These are phyloP conservation scores for Halophytophthora batemanensis DNA, from an alignment of 352 stramenopile species.

Conservation along the genomic window DNA sequence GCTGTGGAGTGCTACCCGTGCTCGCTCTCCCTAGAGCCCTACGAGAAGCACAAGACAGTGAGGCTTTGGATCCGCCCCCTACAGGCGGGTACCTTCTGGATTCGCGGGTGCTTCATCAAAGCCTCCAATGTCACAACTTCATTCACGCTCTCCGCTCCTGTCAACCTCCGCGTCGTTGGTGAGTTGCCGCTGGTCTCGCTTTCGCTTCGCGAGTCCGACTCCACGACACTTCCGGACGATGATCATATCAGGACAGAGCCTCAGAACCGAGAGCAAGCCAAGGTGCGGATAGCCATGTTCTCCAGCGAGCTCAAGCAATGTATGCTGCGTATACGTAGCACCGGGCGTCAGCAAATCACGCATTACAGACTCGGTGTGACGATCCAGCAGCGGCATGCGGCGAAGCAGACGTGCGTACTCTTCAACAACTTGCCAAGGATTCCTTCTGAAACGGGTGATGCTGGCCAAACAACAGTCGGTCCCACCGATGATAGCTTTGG, in stretches of 20 bases:
- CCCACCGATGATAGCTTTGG: not conserved
- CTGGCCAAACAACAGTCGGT: not conserved
- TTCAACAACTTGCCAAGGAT: constrained; percentile 35
- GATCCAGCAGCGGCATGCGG: constrained; percentile 24
- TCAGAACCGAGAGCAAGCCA: constrained; percentile 1
- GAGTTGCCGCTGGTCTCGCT: constrained; percentile 46
- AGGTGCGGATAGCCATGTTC: constrained; percentile 59
- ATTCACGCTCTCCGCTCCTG: constrained; percentile 26
- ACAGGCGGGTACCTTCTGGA: constrained; percentile 30
- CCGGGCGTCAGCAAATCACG: constrained; percentile 37
- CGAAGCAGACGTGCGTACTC: constrained; percentile 36
- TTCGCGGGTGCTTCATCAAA: constrained; percentile 64
- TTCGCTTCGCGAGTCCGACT: constrained; percentile 43
- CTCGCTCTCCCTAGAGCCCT: constrained; percentile 41
- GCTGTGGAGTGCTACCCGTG: constrained; percentile 60
- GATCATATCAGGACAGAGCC: not conserved
- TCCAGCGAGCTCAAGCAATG: constrained; percentile 59
- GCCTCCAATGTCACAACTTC: constrained; percentile 60
- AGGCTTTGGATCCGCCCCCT: constrained; percentile 47
- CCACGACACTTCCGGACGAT: constrained; percentile 17
- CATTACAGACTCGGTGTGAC: constrained; percentile 36
- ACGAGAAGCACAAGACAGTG: constrained; percentile 51
- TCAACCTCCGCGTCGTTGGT: constrained; percentile 38
- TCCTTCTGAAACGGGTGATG: not conserved
- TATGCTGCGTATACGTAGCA: constrained; percentile 50